Base-by-base conservation (phyloP, 1,284 basidiomycete genomes). In the Tetrapyrgos nigripes region DNA sequence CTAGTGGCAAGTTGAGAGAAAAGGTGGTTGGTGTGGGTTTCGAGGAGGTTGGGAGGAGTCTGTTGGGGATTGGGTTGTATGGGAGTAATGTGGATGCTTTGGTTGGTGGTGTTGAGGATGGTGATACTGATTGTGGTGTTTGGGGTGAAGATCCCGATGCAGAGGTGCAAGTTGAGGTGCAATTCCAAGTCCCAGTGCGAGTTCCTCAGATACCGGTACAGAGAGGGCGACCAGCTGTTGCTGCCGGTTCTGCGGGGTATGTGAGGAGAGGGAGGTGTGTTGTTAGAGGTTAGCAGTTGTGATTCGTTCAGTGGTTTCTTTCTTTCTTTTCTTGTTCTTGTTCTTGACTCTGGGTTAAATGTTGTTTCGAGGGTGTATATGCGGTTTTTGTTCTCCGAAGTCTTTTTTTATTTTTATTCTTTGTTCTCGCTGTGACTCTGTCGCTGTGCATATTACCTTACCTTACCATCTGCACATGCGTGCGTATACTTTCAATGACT, bases 31-130 rank as follows among this genome's bases (percentile, higher is more conserved):
- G 82, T 24, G 68, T 87, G 58, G 85, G 84, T 28, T 85, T 81
- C 66, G 86, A 87, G 60, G 85, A 84, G 9, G 73, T 84, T 19
- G 83, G 85, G 11, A 71, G 78, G 58, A 88, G 85, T 63, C 67
- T 74, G 51, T 73, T 88, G 61, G 77, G 74, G 24, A 74, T 48
- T 13, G 64, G 23, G 59, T 50, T 33, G 40, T 23, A 52, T 33
- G 31, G 31, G 31, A 54, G 35, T 40, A 19, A 31, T 37, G 45
- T 28, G 21, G 33, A 35, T 13, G n/a, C 21, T 33, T 11, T 21
- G 31, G 26, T 24, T 19, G 4, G 23, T 17, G 37, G 40, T 28
- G 48, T 28, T 28, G 17, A 50, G 23, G 26, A 43, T 31, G 9
- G 23, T 13, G 47, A 26, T 24, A n/a, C n/a, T n/a, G 35, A 33